These are phyloP conservation scores for Aciculosporium take DNA, from an alignment of 2,329 filamentous ascomycete genomes.

Conservation along the genomic window DNA sequence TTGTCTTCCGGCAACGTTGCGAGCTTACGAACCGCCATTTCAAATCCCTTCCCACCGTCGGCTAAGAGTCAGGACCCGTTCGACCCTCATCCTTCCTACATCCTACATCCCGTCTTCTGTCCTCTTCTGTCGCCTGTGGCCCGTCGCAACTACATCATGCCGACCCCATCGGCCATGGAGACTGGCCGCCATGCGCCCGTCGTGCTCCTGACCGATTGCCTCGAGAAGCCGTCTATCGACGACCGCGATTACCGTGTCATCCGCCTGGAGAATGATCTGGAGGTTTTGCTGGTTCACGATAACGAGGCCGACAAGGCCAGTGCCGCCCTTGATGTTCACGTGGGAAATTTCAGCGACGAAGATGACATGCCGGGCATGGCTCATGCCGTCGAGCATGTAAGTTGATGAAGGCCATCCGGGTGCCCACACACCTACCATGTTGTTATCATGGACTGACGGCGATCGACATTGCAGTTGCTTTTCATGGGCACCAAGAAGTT, in stretches of 20 bases:
- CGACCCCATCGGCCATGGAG: slow-evolving; percentile 21
- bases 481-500: slow-evolving; percentile 99
- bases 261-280: slow-evolving; percentile 69
- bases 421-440: slow-evolving; percentile 3
- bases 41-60: background rate
- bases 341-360: slow-evolving; percentile 88
- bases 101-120: background rate
- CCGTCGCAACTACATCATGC: slow-evolving; percentile 13
- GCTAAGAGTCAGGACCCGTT: slow-evolving; percentile 1
- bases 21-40: background rate
- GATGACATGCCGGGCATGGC: slow-evolving; percentile 88
- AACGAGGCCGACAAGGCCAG: slow-evolving; percentile 92
- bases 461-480: slow-evolving; percentile 40
- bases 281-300: slow-evolving; percentile 87
- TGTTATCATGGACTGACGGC: slow-evolving; percentile 7
- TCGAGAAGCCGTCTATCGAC: slow-evolving; percentile 76
- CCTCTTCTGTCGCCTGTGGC: slow-evolving; percentile 1
- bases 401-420: slow-evolving; percentile 9
- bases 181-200: slow-evolving; percentile 18
- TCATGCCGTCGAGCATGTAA: slow-evolving; percentile 83
- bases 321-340: slow-evolving; percentile 87
- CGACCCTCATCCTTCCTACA: background rate
- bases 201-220: slow-evolving; percentile 44
- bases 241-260: slow-evolving; percentile 81
- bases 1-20: background rate